Conservation (phyloP, 805 yeast species). For the Hanseniaspora taiwanica region DNA sequence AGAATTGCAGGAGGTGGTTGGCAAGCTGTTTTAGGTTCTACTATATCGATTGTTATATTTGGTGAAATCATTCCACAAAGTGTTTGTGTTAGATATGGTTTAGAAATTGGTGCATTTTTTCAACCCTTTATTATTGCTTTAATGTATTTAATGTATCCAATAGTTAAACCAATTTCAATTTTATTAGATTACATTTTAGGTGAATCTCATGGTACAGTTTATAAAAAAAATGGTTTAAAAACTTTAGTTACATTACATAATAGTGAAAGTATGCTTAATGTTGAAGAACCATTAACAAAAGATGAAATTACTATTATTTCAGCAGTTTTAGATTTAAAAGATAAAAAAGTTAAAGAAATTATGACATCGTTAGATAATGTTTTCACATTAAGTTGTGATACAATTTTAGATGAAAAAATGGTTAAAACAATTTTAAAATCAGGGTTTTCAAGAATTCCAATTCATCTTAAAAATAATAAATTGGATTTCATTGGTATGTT, state of each 20-base stretch:
- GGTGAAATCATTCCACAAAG: conserved; percentile 97
- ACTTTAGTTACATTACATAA: conserved; percentile 86
- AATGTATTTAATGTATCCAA: conserved; percentile 85
- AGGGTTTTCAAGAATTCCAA: conserved; percentile 91
- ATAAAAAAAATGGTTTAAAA: conserved; percentile 84
- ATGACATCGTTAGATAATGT: conserved; percentile 94
- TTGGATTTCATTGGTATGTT: conserved; percentile 90
- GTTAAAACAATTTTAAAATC: conserved; percentile 87
- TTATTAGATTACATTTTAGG: conserved; percentile 75
- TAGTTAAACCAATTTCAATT: conserved; percentile 81
- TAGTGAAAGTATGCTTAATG: conserved; percentile 59
- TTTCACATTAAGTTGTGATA: conserved; percentile 75
- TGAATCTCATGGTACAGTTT: conserved; percentile 91
- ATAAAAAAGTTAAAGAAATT: conserved; percentile 69
- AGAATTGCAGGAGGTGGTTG: conserved; percentile 93
- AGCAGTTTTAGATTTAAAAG: conserved; percentile 88
- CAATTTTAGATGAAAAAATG: conserved; percentile 65
- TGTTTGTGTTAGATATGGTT: conserved; percentile 82
- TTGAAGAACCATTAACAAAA: conserved; percentile 67
- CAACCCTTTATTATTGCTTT: conserved; percentile 74
- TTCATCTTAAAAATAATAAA: conserved; percentile 81
- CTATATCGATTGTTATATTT: conserved; percentile 82
- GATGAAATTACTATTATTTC: conserved; percentile 94
- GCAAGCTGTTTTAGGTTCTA: conserved; percentile 91
- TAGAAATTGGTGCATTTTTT: conserved; percentile 80